These are phyloP conservation scores for Nicotiana attenuata DNA, from an alignment of 257 asterid genomes.

Conservation along the genomic window DNA sequence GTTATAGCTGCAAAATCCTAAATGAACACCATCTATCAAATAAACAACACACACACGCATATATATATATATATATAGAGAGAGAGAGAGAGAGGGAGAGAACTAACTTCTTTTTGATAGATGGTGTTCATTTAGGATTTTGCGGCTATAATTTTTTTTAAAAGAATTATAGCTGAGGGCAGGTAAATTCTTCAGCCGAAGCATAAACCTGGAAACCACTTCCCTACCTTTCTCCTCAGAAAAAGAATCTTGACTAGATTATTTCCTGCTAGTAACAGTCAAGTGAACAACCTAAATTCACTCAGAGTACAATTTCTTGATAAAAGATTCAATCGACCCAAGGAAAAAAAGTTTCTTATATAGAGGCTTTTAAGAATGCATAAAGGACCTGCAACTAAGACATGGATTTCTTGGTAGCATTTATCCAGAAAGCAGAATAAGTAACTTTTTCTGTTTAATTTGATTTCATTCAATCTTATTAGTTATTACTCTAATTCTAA, in stretches of 20 bases:
- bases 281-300: not conserved
- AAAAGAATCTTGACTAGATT: not conserved
- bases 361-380: not conserved
- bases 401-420: not conserved
- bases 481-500: not conserved
- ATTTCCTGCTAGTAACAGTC: not conserved
- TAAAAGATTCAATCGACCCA: not conserved
- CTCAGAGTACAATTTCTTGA: not conserved
- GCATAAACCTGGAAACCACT: not conserved
- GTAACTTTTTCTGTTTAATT: not conserved
- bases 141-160: not conserved
- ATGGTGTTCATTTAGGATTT: not conserved
- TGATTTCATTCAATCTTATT: not conserved
- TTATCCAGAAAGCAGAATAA: not conserved
- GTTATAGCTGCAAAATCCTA: not conserved
- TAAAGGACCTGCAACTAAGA: not conserved
- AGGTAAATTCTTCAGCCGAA: not conserved
- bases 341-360: not conserved
- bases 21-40: not conserved
- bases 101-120: not conserved
- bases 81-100: too few species aligned
- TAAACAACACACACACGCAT: too few species aligned
- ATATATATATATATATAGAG: too few species aligned
- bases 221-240: not conserved
- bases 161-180: not conserved